These are phyloP conservation scores for Xylaria sp. DNA, from an alignment of 2,329 filamentous ascomycete genomes.

Conservation along the genomic window DNA sequence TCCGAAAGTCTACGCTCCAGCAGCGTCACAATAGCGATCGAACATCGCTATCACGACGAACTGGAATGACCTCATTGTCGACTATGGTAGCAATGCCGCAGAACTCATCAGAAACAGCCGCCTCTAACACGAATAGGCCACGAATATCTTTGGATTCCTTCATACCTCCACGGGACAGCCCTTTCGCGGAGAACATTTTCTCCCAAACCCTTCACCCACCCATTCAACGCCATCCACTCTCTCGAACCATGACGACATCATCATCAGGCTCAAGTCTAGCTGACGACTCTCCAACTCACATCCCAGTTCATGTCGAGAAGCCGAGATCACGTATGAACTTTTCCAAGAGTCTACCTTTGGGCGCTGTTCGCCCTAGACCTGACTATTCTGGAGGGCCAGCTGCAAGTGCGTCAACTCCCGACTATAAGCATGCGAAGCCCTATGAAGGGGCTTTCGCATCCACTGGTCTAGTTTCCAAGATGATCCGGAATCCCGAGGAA, in stretches of 20 bases:
- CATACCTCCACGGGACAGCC: constrained; percentile 70
- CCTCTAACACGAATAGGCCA: constrained; percentile 69
- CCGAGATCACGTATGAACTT: constrained; percentile 66
- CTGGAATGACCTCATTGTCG: constrained; percentile 65
- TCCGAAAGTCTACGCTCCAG: constrained; percentile 87
- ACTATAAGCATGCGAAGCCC: constrained; percentile 81
- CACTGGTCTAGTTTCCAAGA: constrained; percentile 93
- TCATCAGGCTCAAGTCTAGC: constrained; percentile 82
- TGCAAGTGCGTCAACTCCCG: constrained; percentile 74
- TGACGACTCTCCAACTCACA: constrained; percentile 74
- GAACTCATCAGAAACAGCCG: constrained; percentile 62
- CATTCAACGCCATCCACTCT: constrained; percentile 79
- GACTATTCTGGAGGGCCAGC: constrained; percentile 35
- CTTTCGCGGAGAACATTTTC: constrained; percentile 67
- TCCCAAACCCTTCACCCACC: constrained; percentile 59
- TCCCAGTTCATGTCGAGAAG: constrained; percentile 65
- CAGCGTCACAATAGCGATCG: constrained; percentile 77
- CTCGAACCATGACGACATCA: constrained; percentile 85
- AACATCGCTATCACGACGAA: constrained; percentile 70
- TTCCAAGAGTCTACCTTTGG: constrained; percentile 76
- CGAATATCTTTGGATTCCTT: constrained; percentile 85
- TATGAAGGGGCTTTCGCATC: constrained; percentile 90
- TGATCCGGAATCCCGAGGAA: constrained; percentile 84
- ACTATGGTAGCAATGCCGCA: constrained; percentile 63
- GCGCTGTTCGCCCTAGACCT: constrained; percentile 44